These are phyloP conservation scores for Taphrina communis DNA, from an alignment of 1,139 yeast genomes.

Conservation along the genomic window DNA sequence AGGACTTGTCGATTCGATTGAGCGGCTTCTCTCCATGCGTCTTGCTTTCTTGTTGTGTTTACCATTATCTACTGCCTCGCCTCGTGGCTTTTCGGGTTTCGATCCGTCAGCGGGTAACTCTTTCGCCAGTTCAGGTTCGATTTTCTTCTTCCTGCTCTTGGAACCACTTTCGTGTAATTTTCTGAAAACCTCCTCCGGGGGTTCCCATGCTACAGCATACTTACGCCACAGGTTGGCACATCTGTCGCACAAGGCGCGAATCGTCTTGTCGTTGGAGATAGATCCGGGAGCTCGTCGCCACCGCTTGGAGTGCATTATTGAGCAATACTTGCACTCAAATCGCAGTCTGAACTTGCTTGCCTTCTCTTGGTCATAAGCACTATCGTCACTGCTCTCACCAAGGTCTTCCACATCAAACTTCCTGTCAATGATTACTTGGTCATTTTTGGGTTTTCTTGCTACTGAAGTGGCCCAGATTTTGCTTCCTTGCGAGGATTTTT, in stretches of 20 bases:
- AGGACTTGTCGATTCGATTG: slow-evolving; percentile 54
- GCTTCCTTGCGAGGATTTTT: slow-evolving; percentile 77
- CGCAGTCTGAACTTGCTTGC: slow-evolving; percentile 53
- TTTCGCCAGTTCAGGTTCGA: slow-evolving; percentile 73
- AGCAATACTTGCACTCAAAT: slow-evolving; percentile 71
- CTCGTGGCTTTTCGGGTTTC: slow-evolving; percentile 47
- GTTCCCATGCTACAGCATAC: slow-evolving; percentile 89
- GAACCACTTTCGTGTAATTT: slow-evolving; percentile 58
- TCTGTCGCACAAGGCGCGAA: slow-evolving; percentile 73
- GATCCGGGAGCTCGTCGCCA: slow-evolving; percentile 79
- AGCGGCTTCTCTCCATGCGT: slow-evolving; percentile 58
- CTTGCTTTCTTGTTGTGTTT: slow-evolving; percentile 18
- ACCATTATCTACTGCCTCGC: background rate
- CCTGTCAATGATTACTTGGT: slow-evolving; percentile 45
- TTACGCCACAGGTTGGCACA: slow-evolving; percentile 93
- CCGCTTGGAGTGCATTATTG: slow-evolving; percentile 59
- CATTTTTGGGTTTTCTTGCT: slow-evolving; percentile 66
- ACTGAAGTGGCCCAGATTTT: slow-evolving; percentile 81
- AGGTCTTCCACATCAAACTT: slow-evolving; percentile 53
- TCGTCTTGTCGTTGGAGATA: slow-evolving; percentile 50
- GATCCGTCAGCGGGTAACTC: slow-evolving; percentile 55
- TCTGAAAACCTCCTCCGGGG: slow-evolving; percentile 70
- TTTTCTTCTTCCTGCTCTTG: slow-evolving; percentile 62
- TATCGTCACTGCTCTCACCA: slow-evolving; percentile 74
- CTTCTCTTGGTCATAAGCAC: slow-evolving; percentile 66